Base-by-base conservation (phyloP, 495 filamentous ascomycete species). In the Daldinia childiae region DNA sequence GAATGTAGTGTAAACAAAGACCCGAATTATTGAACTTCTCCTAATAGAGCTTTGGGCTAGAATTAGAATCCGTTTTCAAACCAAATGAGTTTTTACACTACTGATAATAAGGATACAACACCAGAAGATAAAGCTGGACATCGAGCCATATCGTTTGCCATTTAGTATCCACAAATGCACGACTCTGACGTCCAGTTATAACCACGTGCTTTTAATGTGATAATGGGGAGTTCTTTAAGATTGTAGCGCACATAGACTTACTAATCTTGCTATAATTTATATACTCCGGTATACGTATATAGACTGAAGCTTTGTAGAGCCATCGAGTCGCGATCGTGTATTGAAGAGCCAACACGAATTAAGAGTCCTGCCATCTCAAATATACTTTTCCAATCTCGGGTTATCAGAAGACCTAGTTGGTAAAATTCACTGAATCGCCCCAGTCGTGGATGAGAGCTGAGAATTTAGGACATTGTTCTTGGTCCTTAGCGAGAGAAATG, bases 401-500 rank as follows among this genome's bases (percentile, higher is more conserved):
- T 11, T 3, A 21, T 48, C 19, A 17, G 6, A 54, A 24, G 17
- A 2, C 7, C 52, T 58, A 75, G 34, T 48, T 52, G 24, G 61
- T 41, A 36, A 57, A 62, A 43, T 19, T 51, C 3, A 58, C 26
- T 2, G 64, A 17, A 17, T 73, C 68, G 2, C 54, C 73, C 75
- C 75, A 77, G 54, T 63, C 71, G 11, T 32, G 58, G 27, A 75
- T 32, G 15, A 77, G 55, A 17, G 59, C 67, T 19, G 57, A 51
- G 21, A 75, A 57, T 41, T 75, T 73, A 29, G 58, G 34, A 50
- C 75, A 72, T 15, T 73, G 69, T 14, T 70, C 71, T 24, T 62
- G 62, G 41, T 27, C 34, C 0, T 58, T 39, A 19, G 21, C 17
- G 30, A 45, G 21, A 27, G 39, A 32, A 12, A 19, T 41, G n/a